Evolutionary conservation across 768 basidiomycete species (phyloP).

Genomic region (Panaeolus cyanescens): DNA sequence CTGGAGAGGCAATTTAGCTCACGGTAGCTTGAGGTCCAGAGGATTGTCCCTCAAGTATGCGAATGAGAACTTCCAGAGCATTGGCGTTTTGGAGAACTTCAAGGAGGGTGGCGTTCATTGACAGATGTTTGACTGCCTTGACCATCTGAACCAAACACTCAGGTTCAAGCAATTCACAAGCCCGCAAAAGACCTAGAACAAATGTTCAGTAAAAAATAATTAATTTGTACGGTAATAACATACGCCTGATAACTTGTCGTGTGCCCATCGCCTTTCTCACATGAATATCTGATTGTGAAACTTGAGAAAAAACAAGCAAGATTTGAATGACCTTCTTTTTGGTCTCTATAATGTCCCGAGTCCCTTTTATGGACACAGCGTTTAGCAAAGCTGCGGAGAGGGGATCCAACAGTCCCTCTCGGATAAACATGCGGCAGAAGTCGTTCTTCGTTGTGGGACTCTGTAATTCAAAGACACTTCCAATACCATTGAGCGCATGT

Average conservation of each 20-base stretch:
- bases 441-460: slow-evolving; percentile 97
- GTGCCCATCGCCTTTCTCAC: slow-evolving; percentile 92
- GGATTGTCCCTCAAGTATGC: slow-evolving; percentile 79
- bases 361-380: slow-evolving; percentile 76
- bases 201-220: not conserved
- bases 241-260: slow-evolving; percentile 86
- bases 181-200: slow-evolving; percentile 76
- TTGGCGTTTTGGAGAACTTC: slow-evolving; percentile 97
- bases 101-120: slow-evolving; percentile 87
- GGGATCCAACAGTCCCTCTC: slow-evolving; percentile 93
- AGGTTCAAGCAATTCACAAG: slow-evolving; percentile 85
- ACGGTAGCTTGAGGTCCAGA: slow-evolving; percentile 82
- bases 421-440: slow-evolving; percentile 97
- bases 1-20: slow-evolving; percentile 26
- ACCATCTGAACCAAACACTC: slow-evolving; percentile 87
- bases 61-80: slow-evolving; percentile 88
- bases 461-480: slow-evolving; percentile 93
- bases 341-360: slow-evolving; percentile 61
- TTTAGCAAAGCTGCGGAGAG: slow-evolving; percentile 87
- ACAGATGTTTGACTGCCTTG: slow-evolving; percentile 95
- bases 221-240: slow-evolving; percentile 31
- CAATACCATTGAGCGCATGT: slow-evolving; percentile 92
- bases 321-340: slow-evolving; percentile 91
- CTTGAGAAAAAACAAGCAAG: slow-evolving; percentile 89
- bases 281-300: slow-evolving; percentile 93